Base-by-base conservation (phyloP, 202 grass and related monocot species). In the Carex arenaria region DNA sequence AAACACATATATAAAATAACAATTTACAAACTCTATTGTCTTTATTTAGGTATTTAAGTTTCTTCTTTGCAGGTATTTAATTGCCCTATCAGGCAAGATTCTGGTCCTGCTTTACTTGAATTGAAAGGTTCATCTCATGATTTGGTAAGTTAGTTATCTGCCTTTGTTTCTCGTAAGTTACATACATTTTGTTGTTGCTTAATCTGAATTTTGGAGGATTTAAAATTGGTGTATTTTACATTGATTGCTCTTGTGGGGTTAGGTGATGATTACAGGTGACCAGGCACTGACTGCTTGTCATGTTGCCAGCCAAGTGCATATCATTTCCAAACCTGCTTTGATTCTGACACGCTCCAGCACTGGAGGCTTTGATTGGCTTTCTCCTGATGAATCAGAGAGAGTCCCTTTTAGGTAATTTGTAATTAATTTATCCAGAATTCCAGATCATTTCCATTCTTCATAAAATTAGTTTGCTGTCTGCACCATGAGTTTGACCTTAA, bases 191-290 rank as follows among this genome's bases (percentile, higher is more conserved):
- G 22, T 57, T 19, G 34, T 78, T 57, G 51, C 34, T 57, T 34
- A 36, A 82, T 47, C 79, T 45, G 61, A 89, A 36, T 67, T 78
- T 59, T 36, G 52, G 12, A 73, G 72, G 28, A 36, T 57, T 34
- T 15, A 78, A 78, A 14, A 53, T 17, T 69, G 1, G 31, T 85
- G 71, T 86, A 86, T 87, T 81, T 23, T 67, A 47, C 45, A 86
- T 85, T 83, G 60, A 36, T 30, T 53, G 22, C 84, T 12, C 12
- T 30, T 89, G n/a, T 84, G 86, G 53, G 86, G 31, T 85, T 80
- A 99, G 96, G 93, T 87, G 67, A 99, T 99, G 91, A 99, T 99
- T 85, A 99, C 96, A 55, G 96, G 96, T 77, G 96, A 99, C 80
- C 96, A 99, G 89, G 89, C 93, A 34, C 83, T 99, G 85, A 99